phyloP scores from a whole-genome alignment of 805 yeast species.

The Blastobotrys peoriensis region DNA sequence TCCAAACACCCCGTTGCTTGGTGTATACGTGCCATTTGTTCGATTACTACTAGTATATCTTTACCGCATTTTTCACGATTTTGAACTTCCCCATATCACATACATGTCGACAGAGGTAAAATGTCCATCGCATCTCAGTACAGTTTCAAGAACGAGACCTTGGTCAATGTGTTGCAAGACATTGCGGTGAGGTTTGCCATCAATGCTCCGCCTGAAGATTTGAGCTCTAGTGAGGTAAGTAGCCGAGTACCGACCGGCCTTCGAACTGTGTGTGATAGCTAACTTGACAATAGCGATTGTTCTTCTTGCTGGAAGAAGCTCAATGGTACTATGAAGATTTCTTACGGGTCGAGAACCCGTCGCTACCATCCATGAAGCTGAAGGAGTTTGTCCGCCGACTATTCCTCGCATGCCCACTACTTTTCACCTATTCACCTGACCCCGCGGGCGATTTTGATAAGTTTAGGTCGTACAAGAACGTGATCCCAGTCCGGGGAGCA shows the following conservation, averaged over 20 bases:
- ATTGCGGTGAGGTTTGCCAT: slow-evolving; percentile 82
- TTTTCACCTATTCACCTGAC: slow-evolving; percentile 28
- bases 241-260: no score
- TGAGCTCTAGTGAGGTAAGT: slow-evolving; percentile 55
- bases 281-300: slow-evolving; percentile 48
- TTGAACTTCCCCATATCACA: no score
- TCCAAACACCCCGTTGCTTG: no score
- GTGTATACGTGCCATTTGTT: no score
- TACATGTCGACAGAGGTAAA: no score
- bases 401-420: slow-evolving; percentile 67
- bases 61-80: no score
- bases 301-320: slow-evolving; percentile 95
- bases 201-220: slow-evolving; percentile 88
- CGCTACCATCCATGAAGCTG: slow-evolving; percentile 71
- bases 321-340: slow-evolving; percentile 96
- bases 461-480: slow-evolving; percentile 78
- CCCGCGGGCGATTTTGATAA: slow-evolving; percentile 59
- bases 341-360: slow-evolving; percentile 62
- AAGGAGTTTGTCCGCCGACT: slow-evolving; percentile 66
- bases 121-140: slow-evolving; percentile 17
- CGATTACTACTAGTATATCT: no score
- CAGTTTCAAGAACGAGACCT: slow-evolving; percentile 12
- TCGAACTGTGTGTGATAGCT: no score
- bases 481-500: slow-evolving; percentile 95
- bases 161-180: slow-evolving; percentile 40